These are phyloP conservation scores for Vigna reflexopilosa DNA, from an alignment of 306 rosid genomes.

Conservation along the genomic window DNA sequence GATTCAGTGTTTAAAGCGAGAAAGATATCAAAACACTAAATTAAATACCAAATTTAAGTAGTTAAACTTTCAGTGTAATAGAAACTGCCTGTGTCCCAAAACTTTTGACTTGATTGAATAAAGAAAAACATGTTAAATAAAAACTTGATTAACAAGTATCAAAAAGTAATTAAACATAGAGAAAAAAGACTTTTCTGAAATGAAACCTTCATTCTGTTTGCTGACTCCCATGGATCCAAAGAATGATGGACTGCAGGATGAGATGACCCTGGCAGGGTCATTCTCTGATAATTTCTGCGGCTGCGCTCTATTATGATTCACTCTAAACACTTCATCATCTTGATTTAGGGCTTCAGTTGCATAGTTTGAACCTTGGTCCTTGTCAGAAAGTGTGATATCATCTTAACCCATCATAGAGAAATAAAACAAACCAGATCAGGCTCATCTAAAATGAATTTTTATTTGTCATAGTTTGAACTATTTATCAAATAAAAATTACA, in stretches of 20 bases:
- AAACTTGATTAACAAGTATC: not conserved
- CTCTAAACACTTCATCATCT: slow-evolving; percentile 44
- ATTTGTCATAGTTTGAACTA: not conserved
- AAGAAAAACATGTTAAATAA: not conserved
- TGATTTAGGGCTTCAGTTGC: slow-evolving; percentile 49
- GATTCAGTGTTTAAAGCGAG: slow-evolving; percentile 26
- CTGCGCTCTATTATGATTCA: slow-evolving; percentile 47
- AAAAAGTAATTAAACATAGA: slow-evolving; percentile 31
- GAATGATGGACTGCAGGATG: slow-evolving; percentile 41
- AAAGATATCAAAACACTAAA: slow-evolving; percentile 34
- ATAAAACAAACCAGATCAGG: slow-evolving; percentile 44
- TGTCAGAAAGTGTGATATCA: slow-evolving; percentile 72
- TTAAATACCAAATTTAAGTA: not conserved
- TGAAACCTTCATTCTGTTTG: slow-evolving; percentile 60
- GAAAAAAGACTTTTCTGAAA: slow-evolving; percentile 20
- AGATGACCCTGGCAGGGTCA: slow-evolving; percentile 34
- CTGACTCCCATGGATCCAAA: slow-evolving; percentile 42
- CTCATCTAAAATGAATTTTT: slow-evolving; percentile 25
- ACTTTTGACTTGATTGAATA: slow-evolving; percentile 32
- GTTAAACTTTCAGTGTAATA: not conserved
- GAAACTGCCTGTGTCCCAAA: slow-evolving; percentile 5
- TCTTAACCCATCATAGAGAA: slow-evolving; percentile 57
- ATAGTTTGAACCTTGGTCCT: slow-evolving; percentile 56
- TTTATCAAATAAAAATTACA: slow-evolving; percentile 15
- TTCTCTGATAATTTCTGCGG: slow-evolving; percentile 49